Base-by-base conservation (phyloP, 2,329 filamentous ascomycete genomes). In the Pseudocercospora cruenta region DNA sequence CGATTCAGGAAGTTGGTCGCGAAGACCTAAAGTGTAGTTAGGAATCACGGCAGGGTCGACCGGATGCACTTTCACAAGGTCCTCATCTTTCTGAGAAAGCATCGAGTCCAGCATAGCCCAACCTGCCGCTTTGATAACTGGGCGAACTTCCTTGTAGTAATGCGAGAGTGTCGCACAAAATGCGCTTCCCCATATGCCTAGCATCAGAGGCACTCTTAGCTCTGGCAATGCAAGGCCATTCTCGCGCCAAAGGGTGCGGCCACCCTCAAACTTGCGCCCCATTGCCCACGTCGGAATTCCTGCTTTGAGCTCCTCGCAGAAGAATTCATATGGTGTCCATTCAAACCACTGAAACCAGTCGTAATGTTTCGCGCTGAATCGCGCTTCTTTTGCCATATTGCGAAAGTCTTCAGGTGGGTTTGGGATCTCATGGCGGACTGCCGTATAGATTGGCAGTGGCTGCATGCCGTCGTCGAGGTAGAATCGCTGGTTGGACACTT, bases 291-390 rank as follows among this genome's bases (percentile, higher is more conserved):
- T 97, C 0, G 95, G 95, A 67, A 99, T 97, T 2, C 95, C 94
- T 1, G 94, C 93, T 24, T 86, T 86, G 59, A 97, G 89, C 75
- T 97, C 94, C 78, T 98, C 94, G 72, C 93, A 97, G 78, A 95
- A 97, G 76, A 97, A 90, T 77, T 98, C 94, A 75, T 96, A 97
- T 0, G 94, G 94, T 0, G 93, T 96, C 73, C 94, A 91, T 75
- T 99, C 95, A 72, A 95, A 97, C 94, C 95, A 98, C 74, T 99
- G 94, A 73, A 98, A 99, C 92, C 94, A 98, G 2, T 93, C 86
- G 33, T 70, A 69, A 51, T 75, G 70, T 74, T 96, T 62, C 71
- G 75, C 68, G 19, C 61, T 69, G 60, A 71, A 71, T 24, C 72
- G 60, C 45, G 69, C 69, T 4, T 72, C 75, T 67, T 78, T 80